Base-by-base conservation (phyloP, 2,329 filamentous ascomycete species). In the Domatiomyces catenatus region DNA sequence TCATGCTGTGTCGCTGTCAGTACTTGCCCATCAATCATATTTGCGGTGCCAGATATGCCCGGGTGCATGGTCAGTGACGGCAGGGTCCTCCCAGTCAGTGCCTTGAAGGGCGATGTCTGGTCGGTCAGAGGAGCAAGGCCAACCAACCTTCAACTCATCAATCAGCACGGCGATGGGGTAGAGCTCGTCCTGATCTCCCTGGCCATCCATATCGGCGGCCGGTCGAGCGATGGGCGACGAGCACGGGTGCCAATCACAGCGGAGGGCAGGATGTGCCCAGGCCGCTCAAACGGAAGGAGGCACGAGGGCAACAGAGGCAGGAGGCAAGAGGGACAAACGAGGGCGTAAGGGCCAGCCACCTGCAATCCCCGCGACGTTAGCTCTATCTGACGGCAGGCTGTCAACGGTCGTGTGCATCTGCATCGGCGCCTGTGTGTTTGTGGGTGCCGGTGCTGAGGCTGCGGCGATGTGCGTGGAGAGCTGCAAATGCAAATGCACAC, bases 131-230 rank as follows among this genome's bases (percentile, higher is more conserved):
- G 18, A 57, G 59, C n/a, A n/a, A n/a, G 57, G 60, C 56, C 53
- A 59, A 64, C 70, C 63, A 79, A 94, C 89, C 86, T 95, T 98
- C 66, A 98, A 79, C 80, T 98, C 92, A 71, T 98, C 92, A 72
- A 98, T 98, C 71, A 98, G 83, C 61, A 98, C 92, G 66, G 93
- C 92, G 76, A 98, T 98, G 69, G 92, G 92, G 72, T 96, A 98
- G 65, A 98, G 88, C 82, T 96, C 93, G 74, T 98, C 92, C 70
- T 84, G 93, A 75, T 90, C 81, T 72, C 83, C 86, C 69, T 83
- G 78, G 72, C 83, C 84, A 74, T 95, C 87, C 90, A 96, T 96
- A 69, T 70, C 77, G 78, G 71, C 68, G 32, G 32, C 32, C 10
- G 64, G 63, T 48, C 54, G 51, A 51, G 59, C 47, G 54, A 54